Conservation (phyloP, 306 rosid species). For the Malus orientalis region DNA sequence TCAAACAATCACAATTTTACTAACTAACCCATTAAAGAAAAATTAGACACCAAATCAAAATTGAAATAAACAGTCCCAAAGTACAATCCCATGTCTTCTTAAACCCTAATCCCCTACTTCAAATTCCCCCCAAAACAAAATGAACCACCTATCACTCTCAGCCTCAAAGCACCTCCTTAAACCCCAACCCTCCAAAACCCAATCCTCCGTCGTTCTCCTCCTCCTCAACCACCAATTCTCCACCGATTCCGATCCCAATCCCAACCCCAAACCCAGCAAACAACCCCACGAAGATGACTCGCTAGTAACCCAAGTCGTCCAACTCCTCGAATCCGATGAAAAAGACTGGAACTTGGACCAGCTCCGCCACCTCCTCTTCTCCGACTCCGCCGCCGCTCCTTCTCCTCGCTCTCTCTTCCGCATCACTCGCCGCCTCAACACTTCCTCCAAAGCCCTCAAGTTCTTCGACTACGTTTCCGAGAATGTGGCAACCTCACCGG, state of each 20-base stretch:
- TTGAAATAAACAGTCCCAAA: no score
- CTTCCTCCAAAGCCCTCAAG: conserved; percentile 23
- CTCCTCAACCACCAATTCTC: conserved; percentile 19
- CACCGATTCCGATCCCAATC: background rate
- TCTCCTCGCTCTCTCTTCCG: conserved; percentile 25
- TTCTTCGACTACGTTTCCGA: conserved; percentile 21
- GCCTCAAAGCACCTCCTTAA: conserved; percentile 16
- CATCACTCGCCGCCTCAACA: conserved; percentile 35
- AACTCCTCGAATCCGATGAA: conserved; percentile 41
- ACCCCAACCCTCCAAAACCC: background rate
- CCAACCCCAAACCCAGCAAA: background rate
- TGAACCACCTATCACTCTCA: conserved; percentile 6
- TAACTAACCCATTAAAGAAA: no score
- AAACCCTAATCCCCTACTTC: background rate
- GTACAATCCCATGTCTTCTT: background rate
- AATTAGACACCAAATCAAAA: no score
- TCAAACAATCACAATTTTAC: no score
- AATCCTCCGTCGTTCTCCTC: background rate
- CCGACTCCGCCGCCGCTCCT: conserved; percentile 22
- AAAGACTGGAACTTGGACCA: conserved; percentile 29
- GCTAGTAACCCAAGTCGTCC: conserved; percentile 26
- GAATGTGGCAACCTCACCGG: background rate
- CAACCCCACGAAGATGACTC: conserved; percentile 12
- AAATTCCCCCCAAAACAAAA: background rate
- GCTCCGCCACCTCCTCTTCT: conserved; percentile 43